Percentiles rank a stretch among this genome's conserved stretches.
phyloP scores from a whole-genome alignment of 306 rosid species.

The Betula pendula region DNA sequence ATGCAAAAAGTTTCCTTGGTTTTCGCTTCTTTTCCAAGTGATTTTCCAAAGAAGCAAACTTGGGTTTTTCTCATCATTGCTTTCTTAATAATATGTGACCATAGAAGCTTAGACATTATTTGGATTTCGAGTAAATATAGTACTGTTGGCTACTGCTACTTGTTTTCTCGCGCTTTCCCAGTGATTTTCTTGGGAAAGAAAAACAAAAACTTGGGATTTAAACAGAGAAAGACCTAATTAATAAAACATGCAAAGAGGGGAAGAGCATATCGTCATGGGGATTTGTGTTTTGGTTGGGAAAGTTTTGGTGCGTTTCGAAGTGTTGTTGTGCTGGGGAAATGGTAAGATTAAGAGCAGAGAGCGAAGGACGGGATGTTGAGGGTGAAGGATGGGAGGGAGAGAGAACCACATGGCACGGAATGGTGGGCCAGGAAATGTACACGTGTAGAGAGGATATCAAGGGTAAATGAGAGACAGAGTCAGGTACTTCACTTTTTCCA shows the following conservation, averaged over 20 bases:
- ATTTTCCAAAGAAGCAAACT: not conserved
- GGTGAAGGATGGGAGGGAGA: slow-evolving; percentile 16
- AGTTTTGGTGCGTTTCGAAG: not conserved
- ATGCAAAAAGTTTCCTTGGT: not conserved
- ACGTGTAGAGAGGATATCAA: slow-evolving; percentile 39
- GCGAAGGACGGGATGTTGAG: too few species aligned
- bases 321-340: not conserved
- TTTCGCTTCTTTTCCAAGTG: not conserved
- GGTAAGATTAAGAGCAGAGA: not conserved
- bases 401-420: slow-evolving; percentile 36
- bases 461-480: not conserved
- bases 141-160: not conserved
- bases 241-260: not conserved
- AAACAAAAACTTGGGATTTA: not conserved
- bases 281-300: not conserved
- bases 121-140: not conserved
- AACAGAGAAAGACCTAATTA: not conserved
- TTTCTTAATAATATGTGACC: not conserved
- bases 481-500: slow-evolving; percentile 26
- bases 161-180: not conserved
- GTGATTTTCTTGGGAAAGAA: not conserved
- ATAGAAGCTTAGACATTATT: not conserved
- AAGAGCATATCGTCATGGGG: not conserved
- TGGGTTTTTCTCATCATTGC: not conserved
- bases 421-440: slow-evolving; percentile 31